Conservation (phyloP, 2,329 filamentous ascomycete species). For the Pochonia chlamydosporia region DNA sequence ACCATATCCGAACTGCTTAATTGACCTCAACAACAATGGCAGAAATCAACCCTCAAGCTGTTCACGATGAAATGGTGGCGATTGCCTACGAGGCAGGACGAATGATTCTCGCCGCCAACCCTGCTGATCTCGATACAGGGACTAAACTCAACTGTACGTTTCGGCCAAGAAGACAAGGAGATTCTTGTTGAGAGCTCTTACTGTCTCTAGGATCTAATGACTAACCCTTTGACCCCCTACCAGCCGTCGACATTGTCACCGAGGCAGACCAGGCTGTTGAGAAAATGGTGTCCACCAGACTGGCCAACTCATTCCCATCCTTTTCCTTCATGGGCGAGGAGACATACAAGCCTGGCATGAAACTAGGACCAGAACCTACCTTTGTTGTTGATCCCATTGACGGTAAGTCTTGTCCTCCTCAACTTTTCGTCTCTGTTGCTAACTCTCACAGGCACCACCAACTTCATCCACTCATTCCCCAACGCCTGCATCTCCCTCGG, state of each 20-base stretch:
- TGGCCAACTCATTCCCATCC: constrained; percentile 46
- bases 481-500: constrained; percentile 73
- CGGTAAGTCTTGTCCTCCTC: constrained; percentile 31
- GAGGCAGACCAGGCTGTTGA: constrained; percentile 63
- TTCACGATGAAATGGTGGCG: constrained; percentile 55
- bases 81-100: constrained; percentile 58
- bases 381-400: constrained; percentile 82
- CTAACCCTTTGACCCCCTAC: neutral
- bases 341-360: constrained; percentile 63
- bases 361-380: constrained; percentile 60
- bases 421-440: neutral
- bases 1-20: neutral
- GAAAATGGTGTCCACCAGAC: constrained; percentile 49
- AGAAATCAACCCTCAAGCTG: constrained; percentile 49
- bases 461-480: constrained; percentile 74
- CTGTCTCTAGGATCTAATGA: neutral
- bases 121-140: constrained; percentile 48
- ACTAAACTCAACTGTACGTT: constrained; percentile 61
- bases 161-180: too few relatives aligned
- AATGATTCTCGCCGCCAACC: constrained; percentile 58
- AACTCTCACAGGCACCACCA: constrained; percentile 48
- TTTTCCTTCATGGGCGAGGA: constrained; percentile 70
- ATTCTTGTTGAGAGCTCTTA: neutral
- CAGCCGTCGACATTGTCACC: constrained; percentile 64
- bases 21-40: constrained; percentile 35